Evolutionary conservation across 352 stramenopile species (phyloP).

Genomic region (Phytopythium montanum): DNA sequence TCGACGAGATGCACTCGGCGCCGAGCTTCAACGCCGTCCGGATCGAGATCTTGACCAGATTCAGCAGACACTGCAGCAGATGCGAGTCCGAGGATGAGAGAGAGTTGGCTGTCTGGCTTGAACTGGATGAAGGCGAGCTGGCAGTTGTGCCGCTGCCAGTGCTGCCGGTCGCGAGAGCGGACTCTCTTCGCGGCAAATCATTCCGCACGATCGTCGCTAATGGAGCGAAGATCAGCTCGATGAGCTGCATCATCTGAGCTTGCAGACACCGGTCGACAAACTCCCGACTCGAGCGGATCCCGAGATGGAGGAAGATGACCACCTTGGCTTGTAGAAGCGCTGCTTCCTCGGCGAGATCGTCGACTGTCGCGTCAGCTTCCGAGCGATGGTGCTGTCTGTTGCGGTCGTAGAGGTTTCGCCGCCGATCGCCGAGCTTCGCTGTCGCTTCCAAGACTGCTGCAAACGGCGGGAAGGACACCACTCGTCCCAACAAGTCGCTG

Average conservation of each 20-base stretch:
- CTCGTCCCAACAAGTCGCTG: constrained; percentile 30
- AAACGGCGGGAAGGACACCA: constrained; percentile 27
- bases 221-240: constrained; percentile 27
- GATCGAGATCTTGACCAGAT: constrained; percentile 51
- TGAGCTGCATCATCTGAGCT: constrained; percentile 19
- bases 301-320: constrained; percentile 63
- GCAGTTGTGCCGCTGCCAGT: background rate
- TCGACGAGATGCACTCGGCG: constrained; percentile 50
- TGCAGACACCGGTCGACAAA: constrained; percentile 45
- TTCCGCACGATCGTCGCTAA: constrained; percentile 13
- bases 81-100: constrained; percentile 37
- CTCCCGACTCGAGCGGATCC: constrained; percentile 34
- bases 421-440: background rate
- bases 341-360: background rate
- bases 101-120: background rate
- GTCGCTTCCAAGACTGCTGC: constrained; percentile 20
- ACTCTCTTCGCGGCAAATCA: background rate
- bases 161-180: background rate
- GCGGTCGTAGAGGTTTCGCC: background rate
- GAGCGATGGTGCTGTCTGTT: background rate
- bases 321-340: constrained; percentile 53
- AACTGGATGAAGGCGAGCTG: background rate
- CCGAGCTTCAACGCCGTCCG: constrained; percentile 64
- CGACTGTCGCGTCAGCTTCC: background rate
- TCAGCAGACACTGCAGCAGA: constrained; percentile 54